phyloP scores from a whole-genome alignment of 2,329 filamentous ascomycete genomes.

The Trichophyton mentagrophytes region DNA sequence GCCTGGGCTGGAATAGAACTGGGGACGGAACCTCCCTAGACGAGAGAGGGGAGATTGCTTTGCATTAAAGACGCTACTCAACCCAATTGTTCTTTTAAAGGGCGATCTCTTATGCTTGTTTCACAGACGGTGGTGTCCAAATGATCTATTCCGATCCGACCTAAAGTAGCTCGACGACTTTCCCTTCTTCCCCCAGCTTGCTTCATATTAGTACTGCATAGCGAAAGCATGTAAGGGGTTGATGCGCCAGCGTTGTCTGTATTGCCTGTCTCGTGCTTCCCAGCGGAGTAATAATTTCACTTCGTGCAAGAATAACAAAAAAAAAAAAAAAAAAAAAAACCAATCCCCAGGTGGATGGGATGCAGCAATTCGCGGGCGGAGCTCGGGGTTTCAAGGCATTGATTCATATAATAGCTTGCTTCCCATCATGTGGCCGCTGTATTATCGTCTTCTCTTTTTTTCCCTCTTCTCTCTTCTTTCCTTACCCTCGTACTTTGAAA shows the following conservation, averaged over 20 bases:
- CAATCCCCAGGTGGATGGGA: neutral
- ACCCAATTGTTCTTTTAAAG: neutral
- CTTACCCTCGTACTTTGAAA: neutral
- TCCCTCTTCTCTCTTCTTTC: neutral
- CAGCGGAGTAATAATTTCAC: neutral
- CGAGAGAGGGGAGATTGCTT: neutral
- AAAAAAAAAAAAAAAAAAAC: neutral
- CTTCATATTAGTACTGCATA: neutral
- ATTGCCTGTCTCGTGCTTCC: neutral
- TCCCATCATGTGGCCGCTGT: neutral
- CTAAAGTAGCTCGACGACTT: neutral
- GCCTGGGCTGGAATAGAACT: neutral
- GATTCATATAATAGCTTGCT: neutral
- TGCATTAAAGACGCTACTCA: neutral
- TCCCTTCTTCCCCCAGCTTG: neutral
- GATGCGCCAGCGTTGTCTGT: neutral
- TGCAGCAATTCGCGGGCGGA: neutral
- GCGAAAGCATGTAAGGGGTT: neutral
- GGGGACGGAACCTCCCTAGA: neutral
- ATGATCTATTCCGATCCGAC: neutral
- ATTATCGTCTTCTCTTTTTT: neutral
- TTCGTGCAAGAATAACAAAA: neutral
- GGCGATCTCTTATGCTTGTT: neutral
- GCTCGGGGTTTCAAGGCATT: neutral
- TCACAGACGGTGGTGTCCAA: neutral